Percentiles rank a stretch among this genome's conserved stretches.
Evolutionary conservation across 2,329 filamentous ascomycete species (phyloP).

Genomic region (Orbilia javanica): DNA sequence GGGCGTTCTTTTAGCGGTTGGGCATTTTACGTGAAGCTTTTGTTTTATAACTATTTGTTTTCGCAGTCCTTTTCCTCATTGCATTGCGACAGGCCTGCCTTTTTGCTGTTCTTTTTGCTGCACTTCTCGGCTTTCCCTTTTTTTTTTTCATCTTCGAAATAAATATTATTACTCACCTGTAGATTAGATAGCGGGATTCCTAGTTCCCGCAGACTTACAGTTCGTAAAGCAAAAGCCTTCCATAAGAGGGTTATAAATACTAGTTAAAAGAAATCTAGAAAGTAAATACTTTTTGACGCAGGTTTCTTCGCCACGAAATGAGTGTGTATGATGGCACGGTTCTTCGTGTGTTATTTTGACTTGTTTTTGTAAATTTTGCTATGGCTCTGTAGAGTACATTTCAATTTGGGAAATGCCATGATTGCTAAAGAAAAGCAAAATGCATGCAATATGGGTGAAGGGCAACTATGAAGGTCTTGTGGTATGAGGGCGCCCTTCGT

Average conservation of each 20-base stretch:
- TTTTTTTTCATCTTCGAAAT: slow-evolving; percentile 17
- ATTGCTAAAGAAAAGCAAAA: no score
- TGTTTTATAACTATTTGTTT: neutral
- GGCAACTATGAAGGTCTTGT: no score
- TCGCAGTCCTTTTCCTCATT: neutral
- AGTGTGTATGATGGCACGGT: no score
- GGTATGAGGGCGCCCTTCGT: no score
- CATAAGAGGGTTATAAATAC: neutral
- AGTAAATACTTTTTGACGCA: neutral
- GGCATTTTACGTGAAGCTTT: neutral
- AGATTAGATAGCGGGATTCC: slow-evolving; percentile 25
- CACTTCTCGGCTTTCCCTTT: neutral
- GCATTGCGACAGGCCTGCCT: slow-evolving; percentile 1
- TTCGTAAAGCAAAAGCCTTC: neutral
- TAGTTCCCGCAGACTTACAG: neutral
- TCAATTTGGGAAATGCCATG: no score
- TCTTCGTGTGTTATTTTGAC: no score
- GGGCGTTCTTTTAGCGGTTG: slow-evolving; percentile 49
- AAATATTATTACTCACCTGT: slow-evolving; percentile 21
- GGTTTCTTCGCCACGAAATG: no score
- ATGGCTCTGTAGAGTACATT: no score
- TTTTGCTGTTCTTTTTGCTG: slow-evolving; percentile 4
- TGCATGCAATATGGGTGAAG: no score
- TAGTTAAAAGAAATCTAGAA: neutral
- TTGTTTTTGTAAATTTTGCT: neutral